These are phyloP conservation scores for Spergularia azorica DNA, from an alignment of 179 eudicot genomes.

Conservation along the genomic window DNA sequence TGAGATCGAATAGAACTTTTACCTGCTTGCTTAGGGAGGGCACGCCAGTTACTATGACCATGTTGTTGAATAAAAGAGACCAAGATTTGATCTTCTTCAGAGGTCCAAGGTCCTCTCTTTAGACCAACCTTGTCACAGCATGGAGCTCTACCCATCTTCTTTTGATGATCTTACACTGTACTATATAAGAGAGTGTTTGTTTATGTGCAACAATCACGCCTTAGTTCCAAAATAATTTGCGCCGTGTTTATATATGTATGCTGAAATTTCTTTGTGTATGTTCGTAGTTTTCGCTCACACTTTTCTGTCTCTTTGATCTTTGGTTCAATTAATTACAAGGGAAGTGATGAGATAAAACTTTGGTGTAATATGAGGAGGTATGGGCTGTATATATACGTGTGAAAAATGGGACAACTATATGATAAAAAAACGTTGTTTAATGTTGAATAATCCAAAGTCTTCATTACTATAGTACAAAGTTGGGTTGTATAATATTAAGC, in stretches of 20 bases:
- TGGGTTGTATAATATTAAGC: not conserved
- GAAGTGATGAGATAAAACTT: not conserved
- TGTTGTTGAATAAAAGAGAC: conserved; percentile 52
- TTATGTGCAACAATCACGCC: not conserved
- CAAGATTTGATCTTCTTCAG: conserved; percentile 71
- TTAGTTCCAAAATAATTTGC: conserved; percentile 1
- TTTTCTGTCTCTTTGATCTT: too few relatives aligned
- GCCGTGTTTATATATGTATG: not conserved
- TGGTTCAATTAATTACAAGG: not conserved
- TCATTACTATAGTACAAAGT: not conserved
- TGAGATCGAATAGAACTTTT: not conserved
- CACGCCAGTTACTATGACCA: conserved; percentile 84
- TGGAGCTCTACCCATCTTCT: conserved; percentile 70
- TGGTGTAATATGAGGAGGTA: conserved; percentile 13
- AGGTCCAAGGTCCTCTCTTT: conserved; percentile 79
- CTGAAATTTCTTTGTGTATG: not conserved
- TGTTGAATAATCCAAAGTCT: conserved; percentile 28
- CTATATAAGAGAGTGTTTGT: too few relatives aligned
- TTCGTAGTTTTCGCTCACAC: not conserved
- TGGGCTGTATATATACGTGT: conserved; percentile 21
- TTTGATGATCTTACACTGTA: not conserved
- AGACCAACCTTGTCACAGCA: conserved; percentile 83
- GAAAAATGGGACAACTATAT: conserved; percentile 3
- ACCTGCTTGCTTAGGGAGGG: conserved; percentile 81
- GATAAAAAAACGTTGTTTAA: conserved; percentile 1